Conservation (phyloP, 805 yeast genomes). For the Saccharomycopsis javanensis region DNA sequence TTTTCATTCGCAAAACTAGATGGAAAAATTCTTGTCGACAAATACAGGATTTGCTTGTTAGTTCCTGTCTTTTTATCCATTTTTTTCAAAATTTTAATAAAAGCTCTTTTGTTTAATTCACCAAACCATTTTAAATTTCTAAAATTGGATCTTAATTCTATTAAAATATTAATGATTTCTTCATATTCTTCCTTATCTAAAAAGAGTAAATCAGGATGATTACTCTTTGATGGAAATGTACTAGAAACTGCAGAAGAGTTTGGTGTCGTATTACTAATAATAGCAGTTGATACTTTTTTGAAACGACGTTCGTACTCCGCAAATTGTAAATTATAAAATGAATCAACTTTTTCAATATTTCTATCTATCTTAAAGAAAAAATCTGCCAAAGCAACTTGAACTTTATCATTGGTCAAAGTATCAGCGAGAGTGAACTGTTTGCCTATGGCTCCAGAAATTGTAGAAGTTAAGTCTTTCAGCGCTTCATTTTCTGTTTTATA, state of each 20-base stretch:
- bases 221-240: not conserved
- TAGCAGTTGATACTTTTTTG: conserved; percentile 34
- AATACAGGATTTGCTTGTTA: conserved; percentile 42
- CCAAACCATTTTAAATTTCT: conserved; percentile 90
- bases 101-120: conserved; percentile 84
- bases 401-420: conserved; percentile 32
- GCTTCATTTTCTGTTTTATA: conserved; percentile 20
- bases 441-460: too few species aligned
- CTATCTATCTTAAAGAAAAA: conserved; percentile 75
- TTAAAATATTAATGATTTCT: conserved; percentile 54
- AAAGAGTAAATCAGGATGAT: conserved; percentile 23
- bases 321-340: conserved; percentile 63
- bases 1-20: conserved; percentile 68
- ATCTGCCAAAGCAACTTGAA: conserved; percentile 42
- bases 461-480: too few species aligned
- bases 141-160: conserved; percentile 66
- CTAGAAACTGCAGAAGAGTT: not conserved
- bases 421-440: conserved; percentile 21
- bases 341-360: conserved; percentile 73
- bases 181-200: conserved; percentile 43
- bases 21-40: conserved; percentile 60
- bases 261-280: conserved; percentile 16
- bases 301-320: conserved; percentile 67
- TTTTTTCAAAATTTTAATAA: conserved; percentile 79
- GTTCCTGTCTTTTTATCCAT: conserved; percentile 77